phyloP scores from a whole-genome alignment of 371 early-diverging fungal species.

The Smittium culicis region DNA sequence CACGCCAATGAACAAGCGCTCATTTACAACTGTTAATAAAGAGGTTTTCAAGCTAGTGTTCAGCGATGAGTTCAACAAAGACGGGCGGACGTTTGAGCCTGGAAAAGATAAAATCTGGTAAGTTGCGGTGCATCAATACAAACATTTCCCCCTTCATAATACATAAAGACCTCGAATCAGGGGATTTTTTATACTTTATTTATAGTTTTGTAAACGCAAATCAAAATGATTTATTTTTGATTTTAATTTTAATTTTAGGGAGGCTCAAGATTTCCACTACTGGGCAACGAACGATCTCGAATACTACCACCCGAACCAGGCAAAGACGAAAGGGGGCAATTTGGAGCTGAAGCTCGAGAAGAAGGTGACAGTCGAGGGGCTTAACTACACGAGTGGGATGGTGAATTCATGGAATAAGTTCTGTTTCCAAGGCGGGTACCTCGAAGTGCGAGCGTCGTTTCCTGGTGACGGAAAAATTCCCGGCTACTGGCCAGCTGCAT shows the following conservation, averaged over 20 bases:
- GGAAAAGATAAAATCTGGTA: conserved; percentile 20
- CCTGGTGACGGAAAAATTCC: conserved; percentile 33
- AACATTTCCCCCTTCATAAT: too few relatives aligned
- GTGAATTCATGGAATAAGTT: conserved; percentile 47
- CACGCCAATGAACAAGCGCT: conserved; percentile 16
- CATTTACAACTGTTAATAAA: conserved; percentile 20
- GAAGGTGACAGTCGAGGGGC: conserved; percentile 26
- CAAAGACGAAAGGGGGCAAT: conserved; percentile 32
- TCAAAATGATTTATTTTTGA: background rate
- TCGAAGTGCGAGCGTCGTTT: conserved; percentile 40
- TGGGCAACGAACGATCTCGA: conserved; percentile 37
- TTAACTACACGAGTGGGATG: conserved; percentile 39
- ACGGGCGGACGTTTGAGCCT: conserved; percentile 36
- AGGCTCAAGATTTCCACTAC: conserved; percentile 32
- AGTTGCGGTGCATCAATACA: too few relatives aligned
- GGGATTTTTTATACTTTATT: too few relatives aligned
- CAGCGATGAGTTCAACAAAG: conserved; percentile 40
- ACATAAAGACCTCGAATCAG: too few relatives aligned
- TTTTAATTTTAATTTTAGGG: conserved; percentile 6
- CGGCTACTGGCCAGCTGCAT: conserved; percentile 43
- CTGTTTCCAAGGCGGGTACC: conserved; percentile 43
- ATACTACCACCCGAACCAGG: conserved; percentile 36
- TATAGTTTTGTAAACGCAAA: too few relatives aligned
- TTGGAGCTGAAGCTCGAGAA: conserved; percentile 34
- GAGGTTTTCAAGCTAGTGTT: conserved; percentile 32